Evolutionary conservation across 1,139 yeast species (phyloP), one percentile per base, ranked within the genome.

Genomic region (Suhomyces wounanorum): DNA sequence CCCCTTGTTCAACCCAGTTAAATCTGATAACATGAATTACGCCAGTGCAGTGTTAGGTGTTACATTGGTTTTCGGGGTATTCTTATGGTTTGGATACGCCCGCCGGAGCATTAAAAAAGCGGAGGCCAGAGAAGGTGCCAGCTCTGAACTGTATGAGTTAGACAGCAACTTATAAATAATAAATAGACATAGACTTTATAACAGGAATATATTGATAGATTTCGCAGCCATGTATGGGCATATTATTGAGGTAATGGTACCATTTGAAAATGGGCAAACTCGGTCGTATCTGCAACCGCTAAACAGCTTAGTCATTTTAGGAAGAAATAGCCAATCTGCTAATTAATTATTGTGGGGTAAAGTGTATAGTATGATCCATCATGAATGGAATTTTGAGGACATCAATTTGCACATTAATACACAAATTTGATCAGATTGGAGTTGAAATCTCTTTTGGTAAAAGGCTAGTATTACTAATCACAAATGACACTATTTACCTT

Each of bases 31-130:
- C 42, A 72, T 72, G 77, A 72, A 72, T 54, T 72, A 70, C 53
- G 71, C 76, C 0, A 67, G 69, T 48, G 76, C 66, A 1, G 73
- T 72, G 1, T 56, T 72, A 38, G 74, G 72, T 16, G 59, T 66
- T n/a, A 70, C 72, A 1, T 57, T 65, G 21, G 46, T 64, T 5
- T 58, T 69, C 25, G 72, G 72, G 7, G 50, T 64, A 0, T 54
- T 64, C 6, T 55, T 67, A 31, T 70, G 75, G 71, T 52, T 67
- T 43, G 60, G 61, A 18, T 61, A 64, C 47, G 71, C 67, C 21
- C 53, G 60, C 18, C 64, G 58, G 13, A 37, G 42, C 10, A 25
- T 43, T 36, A 33, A 18, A n/a, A 35, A 35, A 30, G 45, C 40
- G 9, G 45, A 23, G 14, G 16, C 17, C 16, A 25, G 28, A 43